phyloP scores from a whole-genome alignment of 306 rosid genomes.

The Vicia faba region DNA sequence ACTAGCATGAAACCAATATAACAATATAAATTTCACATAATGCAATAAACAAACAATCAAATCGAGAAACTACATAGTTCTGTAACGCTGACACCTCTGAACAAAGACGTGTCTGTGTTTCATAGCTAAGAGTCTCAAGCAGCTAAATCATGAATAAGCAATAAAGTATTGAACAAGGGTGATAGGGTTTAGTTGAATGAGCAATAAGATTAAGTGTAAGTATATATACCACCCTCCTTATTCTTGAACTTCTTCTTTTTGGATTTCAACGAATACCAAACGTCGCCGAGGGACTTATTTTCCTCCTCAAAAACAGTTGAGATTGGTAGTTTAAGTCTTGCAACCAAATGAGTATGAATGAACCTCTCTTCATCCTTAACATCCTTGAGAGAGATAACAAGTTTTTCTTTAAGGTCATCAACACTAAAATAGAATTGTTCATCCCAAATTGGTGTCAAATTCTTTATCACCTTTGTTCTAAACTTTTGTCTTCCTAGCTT shows the following conservation, averaged over 20 bases:
- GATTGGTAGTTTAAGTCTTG: conserved; percentile 62
- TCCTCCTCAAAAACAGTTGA: conserved; percentile 65
- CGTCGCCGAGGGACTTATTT: conserved; percentile 59
- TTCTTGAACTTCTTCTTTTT: conserved; percentile 67
- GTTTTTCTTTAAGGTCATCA: conserved; percentile 70
- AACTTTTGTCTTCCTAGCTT: conserved; percentile 80
- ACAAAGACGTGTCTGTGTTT: too few species aligned
- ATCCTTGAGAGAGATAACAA: conserved; percentile 65
- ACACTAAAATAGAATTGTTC: conserved; percentile 78
- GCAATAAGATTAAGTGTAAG: background rate
- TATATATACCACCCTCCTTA: conserved; percentile 72
- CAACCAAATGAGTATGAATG: conserved; percentile 77
- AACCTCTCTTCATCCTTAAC: conserved; percentile 86
- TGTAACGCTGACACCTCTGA: too few species aligned
- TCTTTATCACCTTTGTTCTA: conserved; percentile 72
- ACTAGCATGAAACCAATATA: too few species aligned
- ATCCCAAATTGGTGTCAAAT: conserved; percentile 73
- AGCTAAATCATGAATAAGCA: background rate
- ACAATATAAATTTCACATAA: conserved; percentile 1
- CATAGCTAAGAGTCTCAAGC: background rate
- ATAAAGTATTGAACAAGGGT: too few species aligned
- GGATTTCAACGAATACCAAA: conserved; percentile 79
- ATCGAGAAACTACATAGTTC: background rate
- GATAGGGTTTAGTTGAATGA: background rate
- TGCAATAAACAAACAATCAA: conserved; percentile 12